phyloP scores from a whole-genome alignment of 345 rosid genomes.

The Corchorus capsularis region DNA sequence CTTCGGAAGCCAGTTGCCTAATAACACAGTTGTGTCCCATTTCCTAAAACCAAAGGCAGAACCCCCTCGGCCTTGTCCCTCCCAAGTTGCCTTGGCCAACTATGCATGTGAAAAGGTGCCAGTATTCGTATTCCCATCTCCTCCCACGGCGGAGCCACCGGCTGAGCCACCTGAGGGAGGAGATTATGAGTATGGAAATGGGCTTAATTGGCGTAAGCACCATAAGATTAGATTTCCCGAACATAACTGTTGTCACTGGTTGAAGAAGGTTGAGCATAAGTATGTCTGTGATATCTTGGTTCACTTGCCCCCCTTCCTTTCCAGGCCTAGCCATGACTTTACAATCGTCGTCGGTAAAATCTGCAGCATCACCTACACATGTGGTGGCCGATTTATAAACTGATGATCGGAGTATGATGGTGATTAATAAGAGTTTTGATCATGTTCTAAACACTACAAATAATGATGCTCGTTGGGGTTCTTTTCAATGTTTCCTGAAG shows the following conservation, averaged over 20 bases:
- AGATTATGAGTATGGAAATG: constrained; percentile 17
- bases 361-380: constrained; percentile 57
- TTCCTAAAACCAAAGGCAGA: constrained; percentile 1
- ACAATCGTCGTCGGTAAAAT: constrained; percentile 47
- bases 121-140: constrained; percentile 24
- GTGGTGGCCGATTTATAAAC: constrained; percentile 48
- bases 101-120: constrained; percentile 63
- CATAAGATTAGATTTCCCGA: constrained; percentile 30
- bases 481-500: too few relatives aligned
- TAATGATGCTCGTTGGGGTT: too few relatives aligned
- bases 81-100: constrained; percentile 67
- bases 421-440: too few relatives aligned
- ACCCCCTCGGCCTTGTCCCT: constrained; percentile 58
- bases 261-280: constrained; percentile 58
- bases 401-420: constrained; percentile 16
- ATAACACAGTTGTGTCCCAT: neutral
- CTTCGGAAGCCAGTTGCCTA: neutral
- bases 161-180: neutral
- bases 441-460: too few relatives aligned
- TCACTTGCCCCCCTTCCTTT: constrained; percentile 73
- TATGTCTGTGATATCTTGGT: constrained; percentile 80
- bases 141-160: too few relatives aligned
- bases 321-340: constrained; percentile 62
- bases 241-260: constrained; percentile 75
- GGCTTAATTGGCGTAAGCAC: constrained; percentile 22